Evolutionary conservation across 2,329 filamentous ascomycete species (phyloP).

Genomic region (Arthrocladium fulminans): DNA sequence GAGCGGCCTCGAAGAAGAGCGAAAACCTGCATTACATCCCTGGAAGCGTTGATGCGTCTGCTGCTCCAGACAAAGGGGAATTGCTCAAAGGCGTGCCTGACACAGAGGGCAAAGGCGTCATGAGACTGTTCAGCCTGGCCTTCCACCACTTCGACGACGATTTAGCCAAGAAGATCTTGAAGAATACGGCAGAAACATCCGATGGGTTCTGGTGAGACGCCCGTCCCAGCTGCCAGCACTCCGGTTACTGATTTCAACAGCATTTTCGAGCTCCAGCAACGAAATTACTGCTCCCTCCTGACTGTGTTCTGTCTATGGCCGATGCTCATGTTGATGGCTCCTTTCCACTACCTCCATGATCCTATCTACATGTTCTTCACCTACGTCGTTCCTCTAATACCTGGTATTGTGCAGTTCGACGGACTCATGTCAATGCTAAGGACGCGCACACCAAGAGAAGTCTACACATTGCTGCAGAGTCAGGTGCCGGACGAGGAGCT

Average conservation of each 20-base stretch:
- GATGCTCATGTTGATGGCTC: constrained; percentile 26
- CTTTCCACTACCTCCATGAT: constrained; percentile 37
- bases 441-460: constrained; percentile 58
- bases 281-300: constrained; percentile 47
- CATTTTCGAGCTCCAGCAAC: constrained; percentile 67
- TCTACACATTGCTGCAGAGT: constrained; percentile 48
- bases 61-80: constrained; percentile 44
- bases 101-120: constrained; percentile 45
- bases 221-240: not conserved
- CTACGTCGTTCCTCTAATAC: constrained; percentile 57
- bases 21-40: constrained; percentile 52
- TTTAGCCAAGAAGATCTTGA: constrained; percentile 52
- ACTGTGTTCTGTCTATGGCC: constrained; percentile 42
- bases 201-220: constrained; percentile 26
- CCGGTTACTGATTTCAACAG: constrained; percentile 10
- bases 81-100: constrained; percentile 16
- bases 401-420: constrained; percentile 60
- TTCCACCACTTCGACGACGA: constrained; percentile 70
- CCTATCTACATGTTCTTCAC: constrained; percentile 54
- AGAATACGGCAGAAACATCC: constrained; percentile 52
- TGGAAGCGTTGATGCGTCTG: constrained; percentile 55
- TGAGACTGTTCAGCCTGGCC: constrained; percentile 62
- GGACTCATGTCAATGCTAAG: constrained; percentile 59
- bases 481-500: constrained; percentile 16
- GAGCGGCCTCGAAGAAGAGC: constrained; percentile 42